phyloP scores from a whole-genome alignment of 1,139 yeast genomes.

The Blastobotrys buckinghamii region DNA sequence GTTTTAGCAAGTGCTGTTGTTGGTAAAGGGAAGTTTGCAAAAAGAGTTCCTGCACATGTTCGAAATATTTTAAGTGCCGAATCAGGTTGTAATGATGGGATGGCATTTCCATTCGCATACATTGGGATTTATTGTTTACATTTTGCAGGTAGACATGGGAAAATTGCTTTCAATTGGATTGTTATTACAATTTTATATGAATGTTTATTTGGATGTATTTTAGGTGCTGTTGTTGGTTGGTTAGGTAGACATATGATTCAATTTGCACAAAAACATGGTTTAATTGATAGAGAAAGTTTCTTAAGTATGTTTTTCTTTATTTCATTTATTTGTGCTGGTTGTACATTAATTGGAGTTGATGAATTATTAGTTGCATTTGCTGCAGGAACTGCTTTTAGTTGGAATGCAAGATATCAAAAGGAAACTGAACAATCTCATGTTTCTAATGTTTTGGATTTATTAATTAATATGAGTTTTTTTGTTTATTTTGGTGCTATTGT shows the following conservation, averaged over 20 bases:
- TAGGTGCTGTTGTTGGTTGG: constrained; percentile 78
- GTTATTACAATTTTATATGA: constrained; percentile 77
- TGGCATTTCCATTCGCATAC: constrained; percentile 94
- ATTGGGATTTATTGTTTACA: constrained; percentile 52
- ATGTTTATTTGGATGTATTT: constrained; percentile 74
- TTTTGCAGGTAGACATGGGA: constrained; percentile 58
- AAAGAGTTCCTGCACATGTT: constrained; percentile 93
- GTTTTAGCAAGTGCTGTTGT: constrained; percentile 97
- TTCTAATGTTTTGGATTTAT: constrained; percentile 83
- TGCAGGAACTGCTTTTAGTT: constrained; percentile 93
- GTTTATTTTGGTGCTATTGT: constrained; percentile 91
- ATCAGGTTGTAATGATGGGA: constrained; percentile 96
- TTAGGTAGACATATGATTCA: constrained; percentile 65
- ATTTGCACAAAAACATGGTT: constrained; percentile 65
- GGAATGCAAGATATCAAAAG: constrained; percentile 91
- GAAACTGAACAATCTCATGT: constrained; percentile 90
- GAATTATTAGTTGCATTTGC: constrained; percentile 90
- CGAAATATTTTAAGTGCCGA: constrained; percentile 87
- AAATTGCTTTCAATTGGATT: constrained; percentile 81
- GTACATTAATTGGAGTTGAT: constrained; percentile 87
- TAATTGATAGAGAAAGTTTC: constrained; percentile 91
- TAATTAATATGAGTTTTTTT: constrained; percentile 70
- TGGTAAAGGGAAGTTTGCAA: constrained; percentile 96
- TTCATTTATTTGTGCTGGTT: constrained; percentile 90
- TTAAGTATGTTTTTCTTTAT: constrained; percentile 83